A percentile compares a stretch with the other conserved stretches of the same genome.
These are phyloP conservation scores for Barnettozyma vustinii DNA, from an alignment of 805 yeast species.

Conservation along the genomic window DNA sequence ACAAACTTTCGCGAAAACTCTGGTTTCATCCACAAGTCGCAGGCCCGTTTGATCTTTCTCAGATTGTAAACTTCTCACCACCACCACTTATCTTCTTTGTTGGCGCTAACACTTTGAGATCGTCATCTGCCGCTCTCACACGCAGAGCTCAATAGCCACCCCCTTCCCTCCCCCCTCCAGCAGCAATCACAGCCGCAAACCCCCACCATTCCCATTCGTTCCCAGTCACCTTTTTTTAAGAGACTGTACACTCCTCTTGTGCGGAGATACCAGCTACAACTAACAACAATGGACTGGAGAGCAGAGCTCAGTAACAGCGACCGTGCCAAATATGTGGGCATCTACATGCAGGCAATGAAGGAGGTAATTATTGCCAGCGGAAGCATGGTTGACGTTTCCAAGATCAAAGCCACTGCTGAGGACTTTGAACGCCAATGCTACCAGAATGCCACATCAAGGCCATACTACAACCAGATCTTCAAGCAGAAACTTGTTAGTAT, in stretches of 20 bases:
- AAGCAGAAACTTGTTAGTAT: slow-evolving; percentile 24
- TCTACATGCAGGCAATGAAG: slow-evolving; percentile 19
- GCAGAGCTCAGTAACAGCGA: slow-evolving; percentile 19
- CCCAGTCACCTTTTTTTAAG: not conserved
- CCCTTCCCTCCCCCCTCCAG: not conserved
- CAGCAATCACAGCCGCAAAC: not conserved
- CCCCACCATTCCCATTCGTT: not conserved
- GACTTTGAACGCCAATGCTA: slow-evolving; percentile 67
- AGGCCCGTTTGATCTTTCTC: not conserved
- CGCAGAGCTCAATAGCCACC: not conserved
- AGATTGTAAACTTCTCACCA: not conserved
- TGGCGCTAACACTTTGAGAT: not conserved
- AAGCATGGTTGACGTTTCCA: slow-evolving; percentile 29
- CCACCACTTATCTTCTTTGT: not conserved
- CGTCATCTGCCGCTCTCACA: not conserved
- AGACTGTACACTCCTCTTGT: not conserved
- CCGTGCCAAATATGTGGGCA: slow-evolving; percentile 20
- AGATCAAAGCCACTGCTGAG: slow-evolving; percentile 52
- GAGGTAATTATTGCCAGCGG: slow-evolving; percentile 19
- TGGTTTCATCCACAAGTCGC: not conserved
- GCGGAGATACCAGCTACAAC: not conserved
- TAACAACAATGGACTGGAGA: slow-evolving; percentile 24
- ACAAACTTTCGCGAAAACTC: not conserved
- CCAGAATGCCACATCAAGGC: slow-evolving; percentile 49
- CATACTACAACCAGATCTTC: slow-evolving; percentile 49